Evolutionary conservation across 441 rosid genomes (phyloP).

Genomic region (Croton laevigatus): DNA sequence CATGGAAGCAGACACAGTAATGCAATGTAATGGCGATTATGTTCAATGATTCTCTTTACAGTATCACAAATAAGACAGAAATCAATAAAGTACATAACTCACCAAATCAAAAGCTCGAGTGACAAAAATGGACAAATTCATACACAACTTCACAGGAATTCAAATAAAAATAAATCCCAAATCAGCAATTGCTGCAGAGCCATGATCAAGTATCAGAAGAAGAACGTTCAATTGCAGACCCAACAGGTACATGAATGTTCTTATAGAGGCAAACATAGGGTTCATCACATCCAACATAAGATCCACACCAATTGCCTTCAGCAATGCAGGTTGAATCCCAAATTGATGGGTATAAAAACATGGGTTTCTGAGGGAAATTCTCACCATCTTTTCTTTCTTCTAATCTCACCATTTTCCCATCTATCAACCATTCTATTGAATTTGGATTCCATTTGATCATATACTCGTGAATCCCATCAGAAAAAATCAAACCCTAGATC

Average conservation of each 20-base stretch:
- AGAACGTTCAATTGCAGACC: constrained; percentile 34
- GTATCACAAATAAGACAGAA: background rate
- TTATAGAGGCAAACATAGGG: constrained; percentile 54
- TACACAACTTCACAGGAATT: background rate
- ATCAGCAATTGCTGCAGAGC: background rate
- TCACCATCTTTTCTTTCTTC: constrained; percentile 41
- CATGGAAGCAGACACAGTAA: background rate
- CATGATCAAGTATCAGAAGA: constrained; percentile 29
- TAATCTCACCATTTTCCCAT: constrained; percentile 45
- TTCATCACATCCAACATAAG: constrained; percentile 39
- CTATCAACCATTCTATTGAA: constrained; percentile 47
- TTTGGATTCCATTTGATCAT: constrained; percentile 47
- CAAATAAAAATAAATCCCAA: background rate
- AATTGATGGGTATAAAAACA: constrained; percentile 50
- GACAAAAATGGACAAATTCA: background rate
- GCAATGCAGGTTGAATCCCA: constrained; percentile 56
- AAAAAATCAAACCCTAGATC: constrained; percentile 52
- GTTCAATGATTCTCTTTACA: background rate
- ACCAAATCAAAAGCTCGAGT: background rate
- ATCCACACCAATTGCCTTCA: constrained; percentile 46
- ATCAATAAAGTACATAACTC: background rate
- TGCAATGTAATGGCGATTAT: no score
- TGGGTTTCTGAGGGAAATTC: constrained; percentile 41
- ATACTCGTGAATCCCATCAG: constrained; percentile 49
- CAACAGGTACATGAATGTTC: constrained; percentile 41